These are phyloP conservation scores for Akebia trifoliata DNA, from an alignment of 164 flowering plant genomes.

Conservation along the genomic window DNA sequence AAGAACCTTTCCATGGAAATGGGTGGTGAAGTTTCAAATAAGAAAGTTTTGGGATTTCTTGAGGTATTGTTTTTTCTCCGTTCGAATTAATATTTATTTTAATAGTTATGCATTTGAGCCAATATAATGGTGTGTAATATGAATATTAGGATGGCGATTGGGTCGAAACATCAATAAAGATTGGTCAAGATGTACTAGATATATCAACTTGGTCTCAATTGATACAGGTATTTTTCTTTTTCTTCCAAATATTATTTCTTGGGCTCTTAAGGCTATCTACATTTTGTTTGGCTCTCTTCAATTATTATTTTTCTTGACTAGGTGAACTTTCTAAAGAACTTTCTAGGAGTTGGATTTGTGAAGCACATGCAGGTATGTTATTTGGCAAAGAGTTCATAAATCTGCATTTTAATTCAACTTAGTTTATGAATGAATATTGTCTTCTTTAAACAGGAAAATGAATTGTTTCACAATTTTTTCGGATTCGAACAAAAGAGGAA, in stretches of 20 bases:
- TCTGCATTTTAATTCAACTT: not conserved
- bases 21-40: too few relatives aligned
- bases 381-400: not conserved
- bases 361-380: conserved; percentile 85
- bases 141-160: conserved; percentile 50
- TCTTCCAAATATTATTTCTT: not conserved
- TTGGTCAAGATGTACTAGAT: conserved; percentile 55
- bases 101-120: conserved; percentile 61
- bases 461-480: conserved; percentile 72
- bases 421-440: not conserved
- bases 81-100: too few relatives aligned
- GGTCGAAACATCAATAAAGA: conserved; percentile 61
- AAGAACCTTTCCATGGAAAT: too few relatives aligned
- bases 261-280: conserved; percentile 11
- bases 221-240: conserved; percentile 60
- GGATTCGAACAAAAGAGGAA: conserved; percentile 61
- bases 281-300: not conserved
- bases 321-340: conserved; percentile 83
- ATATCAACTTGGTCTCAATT: conserved; percentile 65
- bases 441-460: conserved; percentile 57
- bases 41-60: conserved; percentile 60
- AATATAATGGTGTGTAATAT: conserved; percentile 14
- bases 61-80: conserved; percentile 50
- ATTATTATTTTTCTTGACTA: conserved; percentile 24
- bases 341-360: conserved; percentile 78